These are phyloP conservation scores for Neocucurbitaria cava DNA, from an alignment of 2,329 filamentous ascomycete species.

Conservation along the genomic window DNA sequence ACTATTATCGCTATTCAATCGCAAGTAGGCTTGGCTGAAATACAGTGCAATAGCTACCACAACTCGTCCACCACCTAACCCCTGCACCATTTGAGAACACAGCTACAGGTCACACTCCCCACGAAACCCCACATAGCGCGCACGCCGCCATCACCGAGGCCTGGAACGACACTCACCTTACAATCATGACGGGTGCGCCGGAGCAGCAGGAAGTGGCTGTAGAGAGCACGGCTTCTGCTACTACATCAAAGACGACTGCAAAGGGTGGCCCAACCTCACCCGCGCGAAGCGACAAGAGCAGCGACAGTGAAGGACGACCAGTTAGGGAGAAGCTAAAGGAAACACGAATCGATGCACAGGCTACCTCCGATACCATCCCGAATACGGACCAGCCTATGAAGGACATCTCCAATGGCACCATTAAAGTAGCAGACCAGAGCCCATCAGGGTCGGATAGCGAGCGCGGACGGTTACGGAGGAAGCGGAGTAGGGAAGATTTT, in stretches of 20 bases:
- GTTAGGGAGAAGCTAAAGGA: constrained; percentile 68
- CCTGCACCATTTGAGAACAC: neutral
- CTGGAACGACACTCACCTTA: constrained; percentile 6
- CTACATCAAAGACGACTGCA: constrained; percentile 16
- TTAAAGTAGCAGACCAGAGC: constrained; percentile 30
- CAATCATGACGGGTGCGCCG: constrained; percentile 33
- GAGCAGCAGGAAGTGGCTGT: constrained; percentile 27
- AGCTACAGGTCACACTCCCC: neutral
- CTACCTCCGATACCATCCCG: constrained; percentile 24
- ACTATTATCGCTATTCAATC: constrained; percentile 15
- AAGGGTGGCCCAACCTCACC: constrained; percentile 33
- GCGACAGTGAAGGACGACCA: constrained; percentile 61
- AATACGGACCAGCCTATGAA: constrained; percentile 30
- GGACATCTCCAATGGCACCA: constrained; percentile 32
- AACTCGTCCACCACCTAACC: neutral
- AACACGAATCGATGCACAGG: constrained; percentile 61
- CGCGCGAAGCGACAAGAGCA: constrained; percentile 49
- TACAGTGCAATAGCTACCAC: neutral
- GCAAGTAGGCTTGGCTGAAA: neutral
- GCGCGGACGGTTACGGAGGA: constrained; percentile 50
- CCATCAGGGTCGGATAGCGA: constrained; percentile 46
- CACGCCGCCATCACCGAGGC: constrained; percentile 5
- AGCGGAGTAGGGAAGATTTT: constrained; percentile 56
- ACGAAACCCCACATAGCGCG: constrained; percentile 6
- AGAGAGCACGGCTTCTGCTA: constrained; percentile 11